These are phyloP conservation scores for Pedinophyceae sp. DNA, from an alignment of 139 green algal genomes.

Conservation along the genomic window DNA sequence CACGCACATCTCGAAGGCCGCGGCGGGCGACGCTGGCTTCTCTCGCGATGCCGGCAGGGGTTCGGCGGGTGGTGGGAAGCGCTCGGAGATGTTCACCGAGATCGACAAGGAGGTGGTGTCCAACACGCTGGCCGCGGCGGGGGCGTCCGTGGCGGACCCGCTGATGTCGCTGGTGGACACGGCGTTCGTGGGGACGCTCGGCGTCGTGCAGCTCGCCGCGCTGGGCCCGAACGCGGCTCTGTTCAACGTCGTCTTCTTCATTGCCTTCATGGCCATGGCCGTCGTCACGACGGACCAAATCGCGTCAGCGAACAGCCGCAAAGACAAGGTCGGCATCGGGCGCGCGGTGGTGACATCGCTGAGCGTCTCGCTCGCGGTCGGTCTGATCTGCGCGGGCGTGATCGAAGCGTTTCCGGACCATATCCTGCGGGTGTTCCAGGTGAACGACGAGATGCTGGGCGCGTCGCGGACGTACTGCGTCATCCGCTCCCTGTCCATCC, in stretches of 20 bases:
- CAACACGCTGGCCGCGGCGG: neutral
- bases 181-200: constrained; percentile 13
- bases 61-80: too few relatives aligned
- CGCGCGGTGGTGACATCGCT: constrained; percentile 8
- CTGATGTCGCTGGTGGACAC: constrained; percentile 26
- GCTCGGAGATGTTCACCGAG: too few relatives aligned
- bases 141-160: constrained; percentile 10
- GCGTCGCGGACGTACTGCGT: constrained; percentile 18
- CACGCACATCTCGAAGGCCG: too few relatives aligned
- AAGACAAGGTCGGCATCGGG: constrained; percentile 7
- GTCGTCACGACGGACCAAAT: constrained; percentile 19
- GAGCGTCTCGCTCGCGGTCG: constrained; percentile 1
- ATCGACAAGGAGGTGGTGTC: neutral
- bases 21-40: too few relatives aligned
- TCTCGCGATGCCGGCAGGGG: too few relatives aligned
- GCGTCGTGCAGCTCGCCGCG: constrained; percentile 11
- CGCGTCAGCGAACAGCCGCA: constrained; percentile 10
- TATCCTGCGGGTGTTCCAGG: constrained; percentile 14
- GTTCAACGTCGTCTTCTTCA: constrained; percentile 19
- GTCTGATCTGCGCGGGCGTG: neutral
- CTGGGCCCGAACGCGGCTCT: constrained; percentile 18
- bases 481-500: constrained; percentile 16
- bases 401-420: constrained; percentile 7
- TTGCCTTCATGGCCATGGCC: constrained; percentile 18
- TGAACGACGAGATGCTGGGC: constrained; percentile 18